Evolutionary conservation across 2,329 filamentous ascomycete genomes (phyloP).

Genomic region (Fusarium marasasianum): DNA sequence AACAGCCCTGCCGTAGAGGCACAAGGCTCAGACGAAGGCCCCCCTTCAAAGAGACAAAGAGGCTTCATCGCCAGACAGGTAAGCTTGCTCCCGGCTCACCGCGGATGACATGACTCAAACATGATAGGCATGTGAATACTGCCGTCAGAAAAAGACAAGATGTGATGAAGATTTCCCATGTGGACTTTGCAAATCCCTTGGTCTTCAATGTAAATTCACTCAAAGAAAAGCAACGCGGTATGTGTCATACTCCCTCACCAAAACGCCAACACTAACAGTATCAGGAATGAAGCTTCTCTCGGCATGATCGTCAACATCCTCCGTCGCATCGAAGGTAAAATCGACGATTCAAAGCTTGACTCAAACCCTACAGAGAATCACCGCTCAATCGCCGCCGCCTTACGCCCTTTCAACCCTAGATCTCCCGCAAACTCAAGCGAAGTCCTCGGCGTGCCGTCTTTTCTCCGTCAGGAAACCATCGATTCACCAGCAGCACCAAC

Average conservation of each 20-base stretch:
- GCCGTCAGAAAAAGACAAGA: slow-evolving; percentile 31
- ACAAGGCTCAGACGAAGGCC: slow-evolving; percentile 16
- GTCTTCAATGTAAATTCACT: slow-evolving; percentile 18
- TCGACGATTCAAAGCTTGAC: slow-evolving; percentile 14
- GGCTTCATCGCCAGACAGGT: slow-evolving; percentile 34
- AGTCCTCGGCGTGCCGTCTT: slow-evolving; percentile 17
- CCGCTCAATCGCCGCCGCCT: neutral
- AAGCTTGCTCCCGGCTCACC: neutral
- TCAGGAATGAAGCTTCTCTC: slow-evolving; percentile 25
- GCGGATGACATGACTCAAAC: neutral
- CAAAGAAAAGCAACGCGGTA: slow-evolving; percentile 28
- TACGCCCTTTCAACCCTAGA: slow-evolving; percentile 3
- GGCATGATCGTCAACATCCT: slow-evolving; percentile 36
- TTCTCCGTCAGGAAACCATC: slow-evolving; percentile 4
- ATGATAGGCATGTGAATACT: slow-evolving; percentile 31
- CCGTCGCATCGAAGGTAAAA: slow-evolving; percentile 33
- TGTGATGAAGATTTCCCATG: slow-evolving; percentile 35
- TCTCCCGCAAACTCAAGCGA: slow-evolving; percentile 32
- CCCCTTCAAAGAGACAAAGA: slow-evolving; percentile 19
- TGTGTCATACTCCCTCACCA: rapidly evolving
- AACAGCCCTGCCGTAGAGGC: slow-evolving; percentile 2
- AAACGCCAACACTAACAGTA: neutral
- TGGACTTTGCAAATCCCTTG: slow-evolving; percentile 20
- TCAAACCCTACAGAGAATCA: neutral
- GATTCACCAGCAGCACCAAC: neutral